Evolutionary conservation across 306 rosid genomes (phyloP), one percentile per base, ranked within the genome.

Genomic region (Mimosa bimucronata): DNA sequence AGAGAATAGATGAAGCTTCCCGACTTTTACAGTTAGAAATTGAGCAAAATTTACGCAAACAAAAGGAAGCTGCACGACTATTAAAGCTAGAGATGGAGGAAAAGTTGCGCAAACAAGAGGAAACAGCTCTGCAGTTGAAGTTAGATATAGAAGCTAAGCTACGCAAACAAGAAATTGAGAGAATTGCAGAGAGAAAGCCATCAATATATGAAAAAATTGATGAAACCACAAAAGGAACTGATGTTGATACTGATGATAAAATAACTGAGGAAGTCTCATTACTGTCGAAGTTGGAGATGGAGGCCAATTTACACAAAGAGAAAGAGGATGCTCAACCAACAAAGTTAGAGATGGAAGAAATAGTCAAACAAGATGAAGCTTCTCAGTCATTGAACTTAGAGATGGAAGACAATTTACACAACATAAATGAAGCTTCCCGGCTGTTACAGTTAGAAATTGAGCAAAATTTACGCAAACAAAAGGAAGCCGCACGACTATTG

Each of bases 91-190:
- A 89, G 28, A 79, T 83, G 85, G 86, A 85, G 38, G 61, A 34
- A 15, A 71, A 67, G 13, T 8, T 67, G 44, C 72, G 30, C 34
- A 11, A 69, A 41, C 34, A 5, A 25, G 84, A 88, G 73, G 92
- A 90, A 77, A 86, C 86, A 78, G 62, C 90, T 72, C 71, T 65
- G 64, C 73, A 65, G 68, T 78, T 86, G 65, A 85, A 85, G 82
- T 87, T 88, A 78, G 91, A 91, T 81, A 74, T 79, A 87, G 92
- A 92, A 85, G 97, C 74, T 55, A 84, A 84, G 53, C 80, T 80
- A 48, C 83, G 84, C 60, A 82, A 46, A 66, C 86, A 84, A 83
- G 90, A 92, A 82, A 89, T 91, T 73, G 89, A 88, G 81, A 92
- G 81, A 85, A 88, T 90, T 46, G 96, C 93, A 2, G 81, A 65